Conservation (phyloP, 2,329 filamentous ascomycete species). For the Pseudogymnoascus sp. region DNA sequence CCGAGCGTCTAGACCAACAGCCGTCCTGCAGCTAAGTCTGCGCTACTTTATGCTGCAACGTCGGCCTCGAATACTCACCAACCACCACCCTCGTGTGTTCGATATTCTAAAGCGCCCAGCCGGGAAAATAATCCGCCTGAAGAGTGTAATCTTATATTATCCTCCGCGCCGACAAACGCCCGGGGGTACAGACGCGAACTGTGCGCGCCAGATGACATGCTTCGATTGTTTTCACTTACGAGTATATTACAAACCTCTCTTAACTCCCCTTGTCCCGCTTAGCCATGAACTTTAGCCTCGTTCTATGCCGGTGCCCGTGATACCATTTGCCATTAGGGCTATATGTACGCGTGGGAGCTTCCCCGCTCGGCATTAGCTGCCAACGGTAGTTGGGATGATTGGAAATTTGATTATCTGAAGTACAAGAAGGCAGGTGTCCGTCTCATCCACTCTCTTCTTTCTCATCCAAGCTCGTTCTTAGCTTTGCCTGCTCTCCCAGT, state of each 20-base stretch:
- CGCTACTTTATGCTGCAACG: neutral
- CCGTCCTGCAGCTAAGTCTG: neutral
- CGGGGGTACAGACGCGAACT: neutral
- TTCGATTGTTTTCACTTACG: neutral
- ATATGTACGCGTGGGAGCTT: neutral
- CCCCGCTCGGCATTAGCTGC: neutral
- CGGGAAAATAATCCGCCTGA: constrained; percentile 6
- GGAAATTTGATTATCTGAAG: neutral
- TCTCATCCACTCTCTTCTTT: neutral
- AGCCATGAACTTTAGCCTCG: constrained; percentile 1
- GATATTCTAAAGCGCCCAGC: neutral
- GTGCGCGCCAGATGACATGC: neutral
- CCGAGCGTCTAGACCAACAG: neutral
- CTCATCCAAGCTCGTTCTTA: neutral
- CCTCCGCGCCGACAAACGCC: neutral
- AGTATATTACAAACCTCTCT: constrained; percentile 4
- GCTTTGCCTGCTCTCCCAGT: neutral
- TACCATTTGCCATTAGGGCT: neutral
- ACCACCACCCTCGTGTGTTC: neutral
- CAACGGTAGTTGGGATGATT: neutral
- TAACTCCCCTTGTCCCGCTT: neutral
- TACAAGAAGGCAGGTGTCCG: neutral
- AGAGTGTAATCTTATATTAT: neutral
- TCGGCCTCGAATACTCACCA: neutral
- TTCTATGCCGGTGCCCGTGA: neutral